A percentile compares a stretch with the other conserved stretches of the same genome.
Conservation (phyloP, 345 rosid species). For the Arabidopsis arenosa region DNA sequence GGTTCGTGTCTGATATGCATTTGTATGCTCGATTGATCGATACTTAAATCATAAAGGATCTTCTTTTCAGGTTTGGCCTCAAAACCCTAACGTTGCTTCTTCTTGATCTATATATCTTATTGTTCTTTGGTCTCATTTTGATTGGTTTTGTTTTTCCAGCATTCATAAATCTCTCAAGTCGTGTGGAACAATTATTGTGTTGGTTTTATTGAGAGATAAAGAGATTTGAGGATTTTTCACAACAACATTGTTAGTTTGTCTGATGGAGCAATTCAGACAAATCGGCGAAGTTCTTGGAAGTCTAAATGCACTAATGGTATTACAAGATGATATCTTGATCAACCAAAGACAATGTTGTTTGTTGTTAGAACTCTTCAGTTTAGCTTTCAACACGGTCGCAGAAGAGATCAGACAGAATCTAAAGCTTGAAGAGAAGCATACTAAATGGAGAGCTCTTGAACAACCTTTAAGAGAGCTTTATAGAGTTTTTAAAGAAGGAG, state of each 20-base stretch:
- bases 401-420: constrained; percentile 76
- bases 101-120: no score
- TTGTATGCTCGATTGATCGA: neutral
- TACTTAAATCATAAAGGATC: constrained; percentile 22
- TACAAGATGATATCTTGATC: constrained; percentile 78
- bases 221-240: neutral
- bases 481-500: constrained; percentile 86
- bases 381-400: constrained; percentile 69
- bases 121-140: neutral
- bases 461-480: constrained; percentile 74
- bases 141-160: neutral
- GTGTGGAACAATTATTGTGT: neutral
- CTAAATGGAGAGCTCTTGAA: constrained; percentile 87
- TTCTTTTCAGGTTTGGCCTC: constrained; percentile 32
- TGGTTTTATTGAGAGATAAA: neutral
- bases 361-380: constrained; percentile 60
- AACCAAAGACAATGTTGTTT: constrained; percentile 74
- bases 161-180: constrained; percentile 5
- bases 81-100: neutral
- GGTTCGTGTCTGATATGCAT: neutral
- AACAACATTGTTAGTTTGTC: constrained; percentile 3
- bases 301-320: constrained; percentile 77
- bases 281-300: constrained; percentile 92
- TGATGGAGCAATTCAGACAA: constrained; percentile 87
- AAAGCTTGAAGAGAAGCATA: constrained; percentile 73